phyloP scores from a whole-genome alignment of 2,329 filamentous ascomycete genomes.

The Aspergillus neoniger region DNA sequence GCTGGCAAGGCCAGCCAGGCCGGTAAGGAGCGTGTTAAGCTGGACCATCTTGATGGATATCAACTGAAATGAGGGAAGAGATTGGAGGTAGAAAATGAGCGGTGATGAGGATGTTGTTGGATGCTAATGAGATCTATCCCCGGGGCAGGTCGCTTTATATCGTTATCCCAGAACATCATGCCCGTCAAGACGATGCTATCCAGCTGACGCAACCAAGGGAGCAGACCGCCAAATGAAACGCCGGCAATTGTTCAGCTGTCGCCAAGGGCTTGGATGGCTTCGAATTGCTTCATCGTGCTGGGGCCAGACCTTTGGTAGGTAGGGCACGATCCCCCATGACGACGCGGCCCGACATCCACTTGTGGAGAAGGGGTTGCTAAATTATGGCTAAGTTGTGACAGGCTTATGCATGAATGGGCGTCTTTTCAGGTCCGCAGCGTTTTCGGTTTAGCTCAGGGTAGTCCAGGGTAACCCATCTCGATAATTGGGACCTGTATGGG shows the following conservation, averaged over 20 bases:
- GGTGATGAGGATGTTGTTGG: not conserved
- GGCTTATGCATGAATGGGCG: not conserved
- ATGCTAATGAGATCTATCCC: not conserved
- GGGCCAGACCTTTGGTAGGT: not conserved
- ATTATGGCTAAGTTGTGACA: not conserved
- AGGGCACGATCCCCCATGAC: not conserved
- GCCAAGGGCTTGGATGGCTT: not conserved
- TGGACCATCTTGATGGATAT: slow-evolving; percentile 16
- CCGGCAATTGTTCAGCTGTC: not conserved
- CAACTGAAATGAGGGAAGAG: not conserved
- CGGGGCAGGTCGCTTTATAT: not conserved
- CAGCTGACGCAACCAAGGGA: not conserved
- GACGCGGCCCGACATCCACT: not conserved
- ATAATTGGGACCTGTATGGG: not conserved
- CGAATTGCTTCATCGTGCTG: not conserved
- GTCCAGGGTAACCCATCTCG: not conserved
- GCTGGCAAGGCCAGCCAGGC: slow-evolving; percentile 28
- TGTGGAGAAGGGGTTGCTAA: not conserved
- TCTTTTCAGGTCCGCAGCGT: not conserved
- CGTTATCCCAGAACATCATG: not conserved
- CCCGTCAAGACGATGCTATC: not conserved
- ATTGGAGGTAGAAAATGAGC: not conserved
- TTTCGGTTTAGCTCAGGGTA: not conserved
- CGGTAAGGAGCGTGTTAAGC: slow-evolving; percentile 24
- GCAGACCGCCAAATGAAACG: not conserved